Evolutionary conservation across 148 eudicot species (phyloP), one percentile per base, ranked within the genome.

Genomic region (Rhododendron ovatum): DNA sequence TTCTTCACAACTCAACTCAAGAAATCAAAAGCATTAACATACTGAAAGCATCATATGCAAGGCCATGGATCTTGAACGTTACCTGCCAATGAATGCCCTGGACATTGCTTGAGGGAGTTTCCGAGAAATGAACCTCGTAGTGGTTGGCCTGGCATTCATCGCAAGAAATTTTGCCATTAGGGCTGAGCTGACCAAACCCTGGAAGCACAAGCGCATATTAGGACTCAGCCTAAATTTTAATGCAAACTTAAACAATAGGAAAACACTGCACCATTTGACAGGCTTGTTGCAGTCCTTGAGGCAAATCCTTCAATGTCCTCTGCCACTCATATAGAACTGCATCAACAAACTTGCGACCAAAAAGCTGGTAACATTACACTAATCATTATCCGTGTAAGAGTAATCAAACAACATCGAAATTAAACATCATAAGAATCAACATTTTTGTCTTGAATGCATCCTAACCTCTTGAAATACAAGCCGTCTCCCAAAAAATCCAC

Each of bases 141-240:
- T 91, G 65, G 97, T 95, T 41, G 99, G 99, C 84, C 98, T 92
- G 61, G 99, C 98, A 89, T 94, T 91, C 75, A 96, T 96, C 80
- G 98, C 89, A 77, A 96, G 87, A 91, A 89, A 93, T 86, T 86
- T 94, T 79, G 94, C 98, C 92, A 96, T 82, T 91, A 94, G 99
- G 82, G 99, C 99, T 61, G 98, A 93, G 91, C 99, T 96, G 43
- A 95, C 95, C 91, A 95, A 91, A 87, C 99, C 99, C 99, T 96
- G 88, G 33, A 83, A 30, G 78, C 71, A 89, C 84, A 41, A 86
- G 50, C 51, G 76, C 53, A 81, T 12, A 80, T 93, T 39, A 89
- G 89, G 61, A 77, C 22, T 45, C 74, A 87, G 45, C 41, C 55
- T 14, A 10, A 45, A 26, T 28, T 7, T 63, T 39, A 48, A 41